Evolutionary conservation across 768 basidiomycete genomes (phyloP).

Genomic region (Mycena chlorophos): DNA sequence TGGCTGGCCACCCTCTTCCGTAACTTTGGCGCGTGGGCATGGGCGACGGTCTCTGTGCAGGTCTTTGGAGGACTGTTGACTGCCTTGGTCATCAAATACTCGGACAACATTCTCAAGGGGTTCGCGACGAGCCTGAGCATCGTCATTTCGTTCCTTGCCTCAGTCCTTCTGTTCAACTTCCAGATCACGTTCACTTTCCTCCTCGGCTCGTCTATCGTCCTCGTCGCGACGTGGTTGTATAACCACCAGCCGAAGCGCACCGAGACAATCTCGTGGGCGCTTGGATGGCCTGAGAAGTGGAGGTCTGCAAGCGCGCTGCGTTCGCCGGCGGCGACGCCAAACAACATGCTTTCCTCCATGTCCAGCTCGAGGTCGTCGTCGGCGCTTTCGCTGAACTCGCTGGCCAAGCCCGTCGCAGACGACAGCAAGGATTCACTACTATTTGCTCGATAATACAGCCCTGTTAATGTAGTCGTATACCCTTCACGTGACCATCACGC

Average conservation of each 20-base stretch:
- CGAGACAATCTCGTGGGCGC: slow-evolving; percentile 20
- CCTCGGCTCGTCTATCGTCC: slow-evolving; percentile 79
- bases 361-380: slow-evolving; percentile 24
- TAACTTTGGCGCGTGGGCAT: slow-evolving; percentile 90
- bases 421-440: slow-evolving; percentile 23
- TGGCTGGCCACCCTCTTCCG: slow-evolving; percentile 61
- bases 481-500: no score
- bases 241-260: slow-evolving; percentile 59
- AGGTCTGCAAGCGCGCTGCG: slow-evolving; percentile 12
- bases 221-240: slow-evolving; percentile 90
- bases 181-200: slow-evolving; percentile 83
- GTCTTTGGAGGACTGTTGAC: slow-evolving; percentile 92
- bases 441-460: slow-evolving; percentile 16
- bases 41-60: slow-evolving; percentile 86
- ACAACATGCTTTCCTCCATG: slow-evolving; percentile 10
- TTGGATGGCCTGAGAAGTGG: slow-evolving; percentile 26
- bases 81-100: slow-evolving; percentile 92
- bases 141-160: slow-evolving; percentile 91
- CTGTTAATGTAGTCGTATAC: neutral
- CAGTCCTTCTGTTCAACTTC: slow-evolving; percentile 88
- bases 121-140: slow-evolving; percentile 95
- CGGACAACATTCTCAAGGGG: slow-evolving; percentile 89
- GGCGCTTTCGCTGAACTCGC: slow-evolving; percentile 18
- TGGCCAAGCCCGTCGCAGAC: slow-evolving; percentile 11
- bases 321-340: slow-evolving; percentile 14